Percentiles rank a stretch among this genome's conserved stretches.
Conservation (phyloP, 805 yeast genomes). For the Monosporozyma aerobia region DNA sequence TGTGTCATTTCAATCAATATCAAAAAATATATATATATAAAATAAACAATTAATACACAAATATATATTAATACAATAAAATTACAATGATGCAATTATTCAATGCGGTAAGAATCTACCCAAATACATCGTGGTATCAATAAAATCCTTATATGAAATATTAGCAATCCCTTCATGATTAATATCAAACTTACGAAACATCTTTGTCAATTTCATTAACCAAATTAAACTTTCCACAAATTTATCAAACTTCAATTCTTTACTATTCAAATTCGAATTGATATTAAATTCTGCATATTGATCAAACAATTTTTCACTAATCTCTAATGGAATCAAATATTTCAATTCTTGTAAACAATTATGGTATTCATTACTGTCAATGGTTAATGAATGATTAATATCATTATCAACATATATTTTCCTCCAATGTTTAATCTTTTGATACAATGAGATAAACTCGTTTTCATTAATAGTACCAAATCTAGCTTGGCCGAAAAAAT, state of each 20-base stretch:
- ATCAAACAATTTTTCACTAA: constrained; percentile 29
- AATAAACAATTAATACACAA: not conserved
- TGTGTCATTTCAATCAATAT: not conserved
- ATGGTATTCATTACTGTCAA: constrained; percentile 25
- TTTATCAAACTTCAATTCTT: constrained; percentile 59
- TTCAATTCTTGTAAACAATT: constrained; percentile 29
- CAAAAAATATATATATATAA: not conserved
- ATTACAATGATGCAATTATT: not conserved
- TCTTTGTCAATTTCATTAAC: constrained; percentile 65
- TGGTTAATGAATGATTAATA: constrained; percentile 27
- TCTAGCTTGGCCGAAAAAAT: constrained; percentile 29
- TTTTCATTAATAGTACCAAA: constrained; percentile 28
- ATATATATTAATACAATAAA: not conserved
- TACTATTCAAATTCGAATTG: constrained; percentile 21
- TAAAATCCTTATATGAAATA: constrained; percentile 55
- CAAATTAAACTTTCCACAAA: constrained; percentile 76
- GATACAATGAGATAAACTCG: constrained; percentile 29
- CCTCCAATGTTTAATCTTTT: constrained; percentile 29
- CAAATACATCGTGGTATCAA: constrained; percentile 40
- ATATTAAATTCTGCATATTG: constrained; percentile 27
- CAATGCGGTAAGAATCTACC: constrained; percentile 29
- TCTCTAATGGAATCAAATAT: constrained; percentile 28
- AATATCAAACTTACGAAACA: constrained; percentile 66
- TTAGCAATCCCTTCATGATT: constrained; percentile 69
- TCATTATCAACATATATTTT: constrained; percentile 30